Evolutionary conservation across 257 asterid genomes (phyloP), one percentile per base, ranked within the genome.

Genomic region (Coffea canephora): DNA sequence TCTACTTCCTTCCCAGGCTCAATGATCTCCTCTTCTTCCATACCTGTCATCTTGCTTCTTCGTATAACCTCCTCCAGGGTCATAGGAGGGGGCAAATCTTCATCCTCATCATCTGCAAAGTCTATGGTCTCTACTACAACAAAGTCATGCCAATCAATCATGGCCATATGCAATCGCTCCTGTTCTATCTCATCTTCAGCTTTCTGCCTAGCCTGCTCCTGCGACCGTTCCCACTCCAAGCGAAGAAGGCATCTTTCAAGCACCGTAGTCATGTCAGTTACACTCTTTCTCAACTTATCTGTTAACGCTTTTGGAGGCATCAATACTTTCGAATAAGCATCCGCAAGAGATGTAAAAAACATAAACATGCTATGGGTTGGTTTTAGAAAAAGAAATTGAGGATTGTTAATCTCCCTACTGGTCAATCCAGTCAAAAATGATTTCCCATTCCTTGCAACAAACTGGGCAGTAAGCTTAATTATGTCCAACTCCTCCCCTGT

Each of bases 61-160:
- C 97, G 91, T 69, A 95, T 90, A 83, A 95, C 98, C 91, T 95
- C 99, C 79, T 95, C 98, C 54, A 93, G 90, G 14, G 97, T 95
- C 99, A 95, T 91, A 34, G 99, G 98, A 86, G 96, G 91, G 23
- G 98, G 98, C 75, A 95, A 89, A 86, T 91, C 96, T 61, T 91
- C 97, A 84, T 93, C 99, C 91, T 95, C 99, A 39, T 91, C 99
- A 77, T 95, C 99, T 70, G 89, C 97, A 89, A 95, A 95, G 79
- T 95, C 99, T 74, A 95, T 95, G 1, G 96, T 80, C 90, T 93
- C 97, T 55, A 93, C 99, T 69, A 93, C 98, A 78, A 93, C 98
- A 85, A 93, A 93, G 84, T 93, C 99, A 84, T 95, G 99, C 99
- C 99, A 95, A 79, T 95, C 99, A 80, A 95, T 93, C 98, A 89